A percentile compares a stretch with the other conserved stretches of the same genome.
These are phyloP conservation scores for Saccharomyces hybrid DNA, from an alignment of 1,139 yeast genomes.

Conservation along the genomic window DNA sequence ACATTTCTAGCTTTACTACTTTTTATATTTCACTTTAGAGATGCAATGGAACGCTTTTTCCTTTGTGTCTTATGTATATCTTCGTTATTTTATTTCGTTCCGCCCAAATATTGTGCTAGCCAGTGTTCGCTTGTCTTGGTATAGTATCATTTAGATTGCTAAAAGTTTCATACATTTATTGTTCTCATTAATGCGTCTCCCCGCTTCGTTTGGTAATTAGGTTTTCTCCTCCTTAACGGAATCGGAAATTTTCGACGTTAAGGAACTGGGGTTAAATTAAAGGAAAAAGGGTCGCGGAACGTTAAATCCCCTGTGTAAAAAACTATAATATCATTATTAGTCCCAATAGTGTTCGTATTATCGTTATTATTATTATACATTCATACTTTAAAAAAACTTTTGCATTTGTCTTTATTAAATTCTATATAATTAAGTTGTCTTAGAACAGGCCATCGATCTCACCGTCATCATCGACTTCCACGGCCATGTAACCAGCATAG, in stretches of 20 bases:
- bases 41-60: conserved; percentile 17
- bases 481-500: conserved; percentile 94
- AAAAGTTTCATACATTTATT: not conserved
- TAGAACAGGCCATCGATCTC: conserved; percentile 92
- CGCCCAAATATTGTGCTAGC: not conserved
- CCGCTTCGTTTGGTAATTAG: not conserved
- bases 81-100: not conserved
- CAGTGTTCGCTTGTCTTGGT: not conserved
- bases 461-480: conserved; percentile 88
- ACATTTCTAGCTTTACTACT: not conserved
- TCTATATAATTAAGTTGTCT: conserved; percentile 1
- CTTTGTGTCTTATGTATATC: not conserved
- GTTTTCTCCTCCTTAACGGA: not conserved
- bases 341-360: not conserved
- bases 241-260: not conserved
- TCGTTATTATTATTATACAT: not conserved
- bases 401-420: not conserved
- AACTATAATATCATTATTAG: not conserved
- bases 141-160: not conserved
- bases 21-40: not conserved
- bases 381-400: not conserved
- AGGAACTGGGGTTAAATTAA: not conserved
- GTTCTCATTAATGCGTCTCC: not conserved
- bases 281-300: not conserved
- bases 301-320: not conserved